phyloP scores from a whole-genome alignment of 345 rosid genomes.

The Crucihimalaya himalaica region DNA sequence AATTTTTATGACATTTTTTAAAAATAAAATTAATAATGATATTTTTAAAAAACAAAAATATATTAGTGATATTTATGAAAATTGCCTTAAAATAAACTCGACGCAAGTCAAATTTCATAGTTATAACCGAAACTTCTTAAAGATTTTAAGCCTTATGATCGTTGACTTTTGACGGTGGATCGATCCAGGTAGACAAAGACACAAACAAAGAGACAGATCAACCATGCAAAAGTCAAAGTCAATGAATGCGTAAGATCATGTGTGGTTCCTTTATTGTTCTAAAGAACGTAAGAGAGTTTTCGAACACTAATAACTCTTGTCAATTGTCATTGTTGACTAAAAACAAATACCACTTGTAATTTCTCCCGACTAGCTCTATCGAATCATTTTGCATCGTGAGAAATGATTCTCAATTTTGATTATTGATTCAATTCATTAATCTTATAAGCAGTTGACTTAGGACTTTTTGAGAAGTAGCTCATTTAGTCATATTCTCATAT shows the following conservation, averaged over 20 bases:
- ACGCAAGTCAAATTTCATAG: background rate
- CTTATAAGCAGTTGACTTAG: conserved; percentile 9
- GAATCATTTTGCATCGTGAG: conserved; percentile 18
- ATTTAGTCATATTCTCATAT: background rate
- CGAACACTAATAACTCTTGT: background rate
- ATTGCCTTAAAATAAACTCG: no score
- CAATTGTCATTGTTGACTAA: background rate
- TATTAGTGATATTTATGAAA: no score
- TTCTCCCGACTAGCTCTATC: background rate
- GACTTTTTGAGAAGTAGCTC: conserved; percentile 24
- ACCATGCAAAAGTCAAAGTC: conserved; percentile 27
- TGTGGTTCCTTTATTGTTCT: no score
- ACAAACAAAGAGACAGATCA: background rate
- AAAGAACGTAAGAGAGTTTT: background rate
- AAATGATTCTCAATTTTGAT: background rate
- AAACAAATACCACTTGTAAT: background rate
- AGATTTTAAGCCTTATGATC: background rate
- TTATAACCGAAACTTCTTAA: background rate
- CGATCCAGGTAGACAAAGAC: background rate
- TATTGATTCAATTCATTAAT: background rate
- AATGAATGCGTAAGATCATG: background rate
- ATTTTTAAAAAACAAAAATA: no score
- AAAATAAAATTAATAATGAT: no score
- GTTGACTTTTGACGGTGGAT: conserved; percentile 1
- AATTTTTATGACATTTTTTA: no score